A percentile compares a stretch with the other conserved stretches of the same genome.
These are phyloP conservation scores for Yarrowia sp. DNA, from an alignment of 805 yeast genomes.

Conservation along the genomic window DNA sequence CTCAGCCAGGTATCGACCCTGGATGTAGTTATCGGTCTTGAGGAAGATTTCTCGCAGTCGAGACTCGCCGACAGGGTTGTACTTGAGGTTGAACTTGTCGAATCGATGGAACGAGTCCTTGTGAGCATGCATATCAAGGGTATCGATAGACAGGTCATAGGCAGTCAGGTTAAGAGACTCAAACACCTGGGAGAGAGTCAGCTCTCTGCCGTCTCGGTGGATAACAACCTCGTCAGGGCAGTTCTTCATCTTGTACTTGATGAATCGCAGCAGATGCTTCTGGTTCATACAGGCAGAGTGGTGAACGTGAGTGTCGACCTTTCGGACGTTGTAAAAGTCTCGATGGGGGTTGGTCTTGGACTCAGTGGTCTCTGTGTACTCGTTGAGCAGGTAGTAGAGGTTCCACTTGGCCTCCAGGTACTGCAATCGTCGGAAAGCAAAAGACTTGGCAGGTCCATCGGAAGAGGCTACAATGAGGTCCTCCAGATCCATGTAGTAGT, in stretches of 20 bases:
- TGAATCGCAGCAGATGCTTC: constrained; percentile 89
- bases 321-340: constrained; percentile 93
- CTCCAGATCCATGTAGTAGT: constrained; percentile 81
- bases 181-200: constrained; percentile 86
- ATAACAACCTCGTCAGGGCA: constrained; percentile 86
- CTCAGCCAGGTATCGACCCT: constrained; percentile 89
- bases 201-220: constrained; percentile 83
- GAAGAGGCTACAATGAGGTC: constrained; percentile 69
- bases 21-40: constrained; percentile 89
- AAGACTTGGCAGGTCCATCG: constrained; percentile 95
- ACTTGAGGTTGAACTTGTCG: constrained; percentile 94
- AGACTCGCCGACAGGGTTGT: constrained; percentile 97
- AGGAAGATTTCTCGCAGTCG: constrained; percentile 92
- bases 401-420: constrained; percentile 97
- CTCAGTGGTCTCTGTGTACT: constrained; percentile 86
- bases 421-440: constrained; percentile 90
- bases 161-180: constrained; percentile 87
- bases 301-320: constrained; percentile 97
- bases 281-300: constrained; percentile 99
- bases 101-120: constrained; percentile 96
- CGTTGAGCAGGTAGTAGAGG: constrained; percentile 79
- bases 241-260: constrained; percentile 89
- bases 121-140: constrained; percentile 99
- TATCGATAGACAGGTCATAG: constrained; percentile 91
- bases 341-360: constrained; percentile 93